Evolutionary conservation across 768 basidiomycete genomes (phyloP), one percentile per base, ranked within the genome.

Genomic region (Lactarius sp.): DNA sequence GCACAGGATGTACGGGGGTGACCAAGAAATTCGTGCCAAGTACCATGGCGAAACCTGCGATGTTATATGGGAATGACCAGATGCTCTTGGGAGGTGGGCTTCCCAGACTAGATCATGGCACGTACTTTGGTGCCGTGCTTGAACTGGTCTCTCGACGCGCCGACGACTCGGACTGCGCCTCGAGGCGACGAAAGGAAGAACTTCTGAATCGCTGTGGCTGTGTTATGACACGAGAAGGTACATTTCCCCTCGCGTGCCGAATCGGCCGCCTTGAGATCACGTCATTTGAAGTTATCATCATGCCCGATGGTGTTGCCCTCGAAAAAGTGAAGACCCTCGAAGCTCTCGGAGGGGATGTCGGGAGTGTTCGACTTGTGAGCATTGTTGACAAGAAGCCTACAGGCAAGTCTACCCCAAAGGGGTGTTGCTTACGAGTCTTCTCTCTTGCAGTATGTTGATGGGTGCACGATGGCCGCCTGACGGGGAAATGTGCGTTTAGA

Each of bases 381-480:
- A 98, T 98, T 65, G 90, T 99, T 12, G 96, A 98, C 77, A 92
- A 93, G 75, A 94, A 93, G 73, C 27, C 27, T 27, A 3, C 94
- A 97, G 83, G 91, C 87, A 59, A 59, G 62, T 27, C 56, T 47
- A 80, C 69, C 27, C 46, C 27, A 42, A n/a, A 42, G 10, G 37
- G 34, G 34, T 18, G 27, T 7, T 56, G 4, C 56, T 27, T 44
- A 64, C 31, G n/a, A 14, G 27, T 68, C 42, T 27, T 27, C 59
- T 68, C 56, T 22, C 47, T 60, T 20, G 31, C 47, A 46, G 55
- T 67, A 65, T 56, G 61, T 68, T 27, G 14, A 60, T 88, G 75
- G 71, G 85, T 79, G 37, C 16, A 31, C 22, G n/a, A 10, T 31
- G 4, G 31, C 52, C 33, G 13, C 33, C 7, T 12, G 33, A n/a